A percentile compares a stretch with the other conserved stretches of the same genome.
phyloP scores from a whole-genome alignment of 257 asterid genomes.

The Fraxinus cuspidata region DNA sequence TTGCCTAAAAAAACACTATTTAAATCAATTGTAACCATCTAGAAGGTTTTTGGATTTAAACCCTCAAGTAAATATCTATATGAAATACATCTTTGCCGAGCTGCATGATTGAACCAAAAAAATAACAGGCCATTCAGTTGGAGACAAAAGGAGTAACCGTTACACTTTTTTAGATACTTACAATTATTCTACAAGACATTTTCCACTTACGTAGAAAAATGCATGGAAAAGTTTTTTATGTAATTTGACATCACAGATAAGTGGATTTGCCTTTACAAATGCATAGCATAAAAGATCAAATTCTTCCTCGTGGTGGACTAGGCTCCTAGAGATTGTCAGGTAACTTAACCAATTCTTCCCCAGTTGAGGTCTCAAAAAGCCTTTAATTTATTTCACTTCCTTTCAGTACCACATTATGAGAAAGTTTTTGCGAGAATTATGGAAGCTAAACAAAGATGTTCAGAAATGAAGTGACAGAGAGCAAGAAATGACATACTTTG shows the following conservation, averaged over 20 bases:
- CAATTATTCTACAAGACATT: background rate
- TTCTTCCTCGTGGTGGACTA: conserved; percentile 2
- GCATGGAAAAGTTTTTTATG: background rate
- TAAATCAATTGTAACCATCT: background rate
- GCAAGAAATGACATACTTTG: conserved; percentile 14
- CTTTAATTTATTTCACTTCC: background rate
- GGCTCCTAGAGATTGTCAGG: background rate
- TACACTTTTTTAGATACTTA: background rate
- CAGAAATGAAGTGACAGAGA: background rate
- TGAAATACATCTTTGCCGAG: background rate
- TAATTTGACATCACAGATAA: background rate
- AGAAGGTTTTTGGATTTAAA: background rate
- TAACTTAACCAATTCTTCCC: background rate
- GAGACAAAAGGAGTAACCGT: background rate
- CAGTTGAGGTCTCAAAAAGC: background rate
- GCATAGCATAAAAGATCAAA: background rate
- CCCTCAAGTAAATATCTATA: background rate
- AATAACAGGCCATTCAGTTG: background rate
- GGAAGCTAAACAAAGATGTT: conserved; percentile 1
- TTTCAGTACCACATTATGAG: background rate
- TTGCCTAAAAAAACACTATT: background rate
- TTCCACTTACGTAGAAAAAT: background rate
- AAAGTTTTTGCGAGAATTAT: background rate
- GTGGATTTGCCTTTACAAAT: background rate
- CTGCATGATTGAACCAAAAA: background rate